Evolutionary conservation across 805 yeast genomes (phyloP).

Genomic region (Candida sphagnicola): DNA sequence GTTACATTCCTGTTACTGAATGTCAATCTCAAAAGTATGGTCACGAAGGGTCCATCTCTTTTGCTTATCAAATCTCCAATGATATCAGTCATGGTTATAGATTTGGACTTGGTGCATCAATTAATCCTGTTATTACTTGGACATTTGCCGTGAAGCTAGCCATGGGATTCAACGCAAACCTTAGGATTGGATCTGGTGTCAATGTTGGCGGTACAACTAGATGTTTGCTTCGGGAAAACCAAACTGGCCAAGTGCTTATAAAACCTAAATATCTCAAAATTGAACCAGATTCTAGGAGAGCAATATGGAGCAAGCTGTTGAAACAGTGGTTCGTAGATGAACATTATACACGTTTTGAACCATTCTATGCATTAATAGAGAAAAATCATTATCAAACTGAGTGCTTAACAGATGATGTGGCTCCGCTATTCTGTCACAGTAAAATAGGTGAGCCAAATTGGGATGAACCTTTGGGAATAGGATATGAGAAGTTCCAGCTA

Average conservation of each 20-base stretch:
- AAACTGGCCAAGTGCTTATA: constrained; percentile 17
- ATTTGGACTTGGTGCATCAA: not conserved
- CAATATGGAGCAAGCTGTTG: constrained; percentile 9
- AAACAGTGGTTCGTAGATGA: constrained; percentile 9
- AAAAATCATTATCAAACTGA: constrained; percentile 9
- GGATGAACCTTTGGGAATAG: constrained; percentile 16
- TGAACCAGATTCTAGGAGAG: constrained; percentile 10
- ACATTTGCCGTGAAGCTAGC: not conserved
- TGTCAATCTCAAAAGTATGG: constrained; percentile 16
- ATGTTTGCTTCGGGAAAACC: constrained; percentile 13
- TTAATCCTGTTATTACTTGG: not conserved
- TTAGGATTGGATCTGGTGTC: not conserved
- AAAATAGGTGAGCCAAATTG: constrained; percentile 17
- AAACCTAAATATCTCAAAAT: constrained; percentile 14
- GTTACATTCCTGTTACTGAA: constrained; percentile 14
- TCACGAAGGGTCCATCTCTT: constrained; percentile 9
- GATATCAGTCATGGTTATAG: not conserved
- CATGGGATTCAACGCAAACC: not conserved
- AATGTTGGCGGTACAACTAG: constrained; percentile 9
- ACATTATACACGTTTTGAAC: constrained; percentile 9
- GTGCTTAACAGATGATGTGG: constrained; percentile 22
- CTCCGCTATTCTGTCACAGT: constrained; percentile 16
- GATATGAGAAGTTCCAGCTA: constrained; percentile 7
- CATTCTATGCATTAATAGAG: constrained; percentile 9
- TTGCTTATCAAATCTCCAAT: constrained; percentile 6